phyloP scores from a whole-genome alignment of 345 rosid genomes.

The Populus ilicifolia region DNA sequence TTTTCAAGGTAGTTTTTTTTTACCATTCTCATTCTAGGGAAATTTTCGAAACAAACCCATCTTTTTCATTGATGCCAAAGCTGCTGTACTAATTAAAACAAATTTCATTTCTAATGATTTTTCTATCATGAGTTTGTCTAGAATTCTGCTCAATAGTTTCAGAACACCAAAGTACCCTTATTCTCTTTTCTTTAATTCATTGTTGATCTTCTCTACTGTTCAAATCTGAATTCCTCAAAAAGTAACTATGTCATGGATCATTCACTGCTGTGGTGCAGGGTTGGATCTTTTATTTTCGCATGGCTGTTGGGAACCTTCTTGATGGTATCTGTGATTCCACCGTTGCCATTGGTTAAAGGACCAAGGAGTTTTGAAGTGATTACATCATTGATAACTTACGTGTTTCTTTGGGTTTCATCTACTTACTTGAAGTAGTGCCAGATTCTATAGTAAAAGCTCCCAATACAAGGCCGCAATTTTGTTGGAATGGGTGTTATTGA shows the following conservation, averaged over 20 bases:
- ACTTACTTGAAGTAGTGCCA: constrained; percentile 59
- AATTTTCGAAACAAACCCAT: not conserved
- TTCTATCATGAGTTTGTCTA: not conserved
- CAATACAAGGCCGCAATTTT: constrained; percentile 9
- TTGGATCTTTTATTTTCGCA: constrained; percentile 68
- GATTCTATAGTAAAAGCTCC: not conserved
- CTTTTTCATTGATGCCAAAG: not conserved
- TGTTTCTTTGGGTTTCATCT: constrained; percentile 81
- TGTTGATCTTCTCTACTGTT: constrained; percentile 3
- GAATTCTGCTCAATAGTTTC: not conserved
- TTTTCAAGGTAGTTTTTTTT: not conserved
- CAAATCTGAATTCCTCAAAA: constrained; percentile 1
- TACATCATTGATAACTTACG: constrained; percentile 69
- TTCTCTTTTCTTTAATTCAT: not conserved
- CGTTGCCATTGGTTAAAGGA: constrained; percentile 62
- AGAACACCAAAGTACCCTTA: not conserved
- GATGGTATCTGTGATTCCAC: constrained; percentile 87
- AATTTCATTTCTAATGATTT: not conserved
- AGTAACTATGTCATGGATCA: constrained; percentile 1
- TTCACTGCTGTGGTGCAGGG: constrained; percentile 47
- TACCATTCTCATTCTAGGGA: not conserved
- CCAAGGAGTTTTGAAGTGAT: constrained; percentile 77
- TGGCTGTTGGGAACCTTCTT: constrained; percentile 95
- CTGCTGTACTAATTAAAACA: not conserved
- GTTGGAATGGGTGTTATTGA: not conserved